phyloP scores from a whole-genome alignment of 257 asterid genomes.

The Galeopsis tetrahit region DNA sequence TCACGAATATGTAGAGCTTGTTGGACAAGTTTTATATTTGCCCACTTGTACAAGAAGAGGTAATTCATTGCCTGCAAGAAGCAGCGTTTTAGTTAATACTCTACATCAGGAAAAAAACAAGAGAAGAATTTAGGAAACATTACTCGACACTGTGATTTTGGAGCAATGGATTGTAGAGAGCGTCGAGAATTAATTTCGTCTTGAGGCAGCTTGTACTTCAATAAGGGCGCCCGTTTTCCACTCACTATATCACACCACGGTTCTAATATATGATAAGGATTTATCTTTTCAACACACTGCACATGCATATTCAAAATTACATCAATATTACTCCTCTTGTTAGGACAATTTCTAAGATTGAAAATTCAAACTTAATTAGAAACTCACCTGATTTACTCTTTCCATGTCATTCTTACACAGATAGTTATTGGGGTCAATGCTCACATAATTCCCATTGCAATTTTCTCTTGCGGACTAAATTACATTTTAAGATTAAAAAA shows the following conservation, averaged over 20 bases:
- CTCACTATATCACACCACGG: constrained; percentile 30
- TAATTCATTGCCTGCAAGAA: constrained; percentile 24
- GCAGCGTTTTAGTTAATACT: background rate
- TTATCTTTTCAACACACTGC: constrained; percentile 33
- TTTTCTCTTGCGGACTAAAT: constrained; percentile 36
- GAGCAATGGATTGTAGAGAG: constrained; percentile 1
- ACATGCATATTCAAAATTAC: too few species aligned
- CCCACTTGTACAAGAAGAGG: constrained; percentile 17
- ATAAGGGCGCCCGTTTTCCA: background rate
- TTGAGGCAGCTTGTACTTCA: background rate
- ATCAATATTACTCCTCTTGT: background rate
- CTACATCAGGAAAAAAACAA: too few species aligned
- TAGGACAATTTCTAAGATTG: background rate
- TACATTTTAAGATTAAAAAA: background rate
- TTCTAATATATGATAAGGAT: constrained; percentile 6
- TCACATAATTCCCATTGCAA: constrained; percentile 32
- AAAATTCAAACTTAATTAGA: background rate
- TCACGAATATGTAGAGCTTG: constrained; percentile 38
- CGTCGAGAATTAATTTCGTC: background rate
- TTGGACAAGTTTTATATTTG: constrained; percentile 32
- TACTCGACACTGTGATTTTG: constrained; percentile 39
- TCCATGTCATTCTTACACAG: constrained; percentile 30
- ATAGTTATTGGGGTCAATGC: constrained; percentile 21
- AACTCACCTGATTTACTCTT: constrained; percentile 32
- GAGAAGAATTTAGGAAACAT: background rate